A percentile compares a stretch with the other conserved stretches of the same genome.
These are phyloP conservation scores for Saccharomycopsis fermentans DNA, from an alignment of 805 yeast species.

Conservation along the genomic window DNA sequence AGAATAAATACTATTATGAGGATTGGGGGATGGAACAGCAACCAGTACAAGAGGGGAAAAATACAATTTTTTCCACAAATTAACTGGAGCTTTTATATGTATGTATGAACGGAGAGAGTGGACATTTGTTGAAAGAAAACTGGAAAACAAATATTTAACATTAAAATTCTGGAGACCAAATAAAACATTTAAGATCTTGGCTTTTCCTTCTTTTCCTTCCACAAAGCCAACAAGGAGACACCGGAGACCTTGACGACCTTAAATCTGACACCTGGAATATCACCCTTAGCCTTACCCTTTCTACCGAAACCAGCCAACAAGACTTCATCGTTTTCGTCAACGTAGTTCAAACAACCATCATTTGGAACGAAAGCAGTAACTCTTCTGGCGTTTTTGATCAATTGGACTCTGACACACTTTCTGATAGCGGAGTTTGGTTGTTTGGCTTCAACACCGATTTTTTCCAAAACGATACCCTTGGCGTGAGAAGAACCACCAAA, in stretches of 20 bases:
- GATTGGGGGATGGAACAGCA: neutral
- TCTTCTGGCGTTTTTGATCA: slow-evolving; percentile 99
- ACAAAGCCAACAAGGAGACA: slow-evolving; percentile 98
- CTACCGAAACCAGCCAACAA: slow-evolving; percentile 99
- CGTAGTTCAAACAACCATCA: slow-evolving; percentile 99
- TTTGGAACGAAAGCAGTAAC: slow-evolving; percentile 99
- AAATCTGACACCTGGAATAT: slow-evolving; percentile 99
- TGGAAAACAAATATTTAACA: neutral
- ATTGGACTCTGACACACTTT: slow-evolving; percentile 99
- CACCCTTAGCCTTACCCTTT: slow-evolving; percentile 99
- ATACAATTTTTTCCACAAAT: neutral
- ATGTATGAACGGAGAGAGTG: neutral
- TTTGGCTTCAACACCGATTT: slow-evolving; percentile 99
- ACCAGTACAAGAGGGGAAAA: neutral
- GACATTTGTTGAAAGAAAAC: neutral
- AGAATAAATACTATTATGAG: slow-evolving; percentile 1
- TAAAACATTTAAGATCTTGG: slow-evolving; percentile 81
- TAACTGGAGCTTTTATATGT: neutral
- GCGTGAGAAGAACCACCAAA: slow-evolving; percentile 99
- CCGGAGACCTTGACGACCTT: slow-evolving; percentile 99
- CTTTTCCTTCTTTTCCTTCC: slow-evolving; percentile 99
- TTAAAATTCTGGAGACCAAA: neutral
- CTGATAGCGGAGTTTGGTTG: slow-evolving; percentile 99
- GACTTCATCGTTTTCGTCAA: slow-evolving; percentile 99
- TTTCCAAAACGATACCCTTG: slow-evolving; percentile 98